Conservation (phyloP, 192 early-diverging fungal species). For the Rhizophagus prolifer region DNA sequence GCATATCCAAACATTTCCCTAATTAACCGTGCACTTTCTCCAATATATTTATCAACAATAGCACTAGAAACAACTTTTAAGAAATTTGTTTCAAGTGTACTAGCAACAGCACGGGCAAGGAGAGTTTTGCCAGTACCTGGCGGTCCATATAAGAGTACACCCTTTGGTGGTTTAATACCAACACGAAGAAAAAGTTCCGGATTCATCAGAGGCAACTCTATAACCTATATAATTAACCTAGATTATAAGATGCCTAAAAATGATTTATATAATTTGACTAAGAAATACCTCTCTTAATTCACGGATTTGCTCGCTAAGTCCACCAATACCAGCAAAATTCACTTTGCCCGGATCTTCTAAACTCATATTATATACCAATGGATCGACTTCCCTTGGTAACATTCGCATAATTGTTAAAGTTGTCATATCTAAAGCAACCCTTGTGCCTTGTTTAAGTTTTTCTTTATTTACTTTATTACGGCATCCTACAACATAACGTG, state of each 20-base stretch:
- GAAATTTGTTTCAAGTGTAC: constrained; percentile 97
- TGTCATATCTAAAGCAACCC: constrained; percentile 99
- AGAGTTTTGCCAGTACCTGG: constrained; percentile 99
- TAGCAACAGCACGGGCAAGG: constrained; percentile 94
- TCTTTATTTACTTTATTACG: constrained; percentile 91
- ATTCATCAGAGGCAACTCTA: constrained; percentile 98
- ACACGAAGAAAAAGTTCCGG: constrained; percentile 98
- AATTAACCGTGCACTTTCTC: constrained; percentile 94
- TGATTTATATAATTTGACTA: neutral
- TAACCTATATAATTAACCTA: constrained; percentile 57
- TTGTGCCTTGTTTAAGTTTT: constrained; percentile 93
- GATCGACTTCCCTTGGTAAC: constrained; percentile 97
- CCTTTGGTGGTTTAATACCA: constrained; percentile 98
- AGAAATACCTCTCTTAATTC: constrained; percentile 85
- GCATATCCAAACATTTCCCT: constrained; percentile 99
- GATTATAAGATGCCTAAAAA: neutral
- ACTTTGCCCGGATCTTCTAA: constrained; percentile 94
- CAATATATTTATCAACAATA: constrained; percentile 99
- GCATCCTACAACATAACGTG: constrained; percentile 98
- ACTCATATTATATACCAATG: constrained; percentile 99
- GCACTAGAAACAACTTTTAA: constrained; percentile 98
- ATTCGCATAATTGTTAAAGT: constrained; percentile 99
- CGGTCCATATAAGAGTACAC: constrained; percentile 93
- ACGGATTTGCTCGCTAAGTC: constrained; percentile 93
- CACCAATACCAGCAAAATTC: constrained; percentile 97